Evolutionary conservation across 257 asterid genomes (phyloP).

Genomic region (Gynochthodes officinalis): DNA sequence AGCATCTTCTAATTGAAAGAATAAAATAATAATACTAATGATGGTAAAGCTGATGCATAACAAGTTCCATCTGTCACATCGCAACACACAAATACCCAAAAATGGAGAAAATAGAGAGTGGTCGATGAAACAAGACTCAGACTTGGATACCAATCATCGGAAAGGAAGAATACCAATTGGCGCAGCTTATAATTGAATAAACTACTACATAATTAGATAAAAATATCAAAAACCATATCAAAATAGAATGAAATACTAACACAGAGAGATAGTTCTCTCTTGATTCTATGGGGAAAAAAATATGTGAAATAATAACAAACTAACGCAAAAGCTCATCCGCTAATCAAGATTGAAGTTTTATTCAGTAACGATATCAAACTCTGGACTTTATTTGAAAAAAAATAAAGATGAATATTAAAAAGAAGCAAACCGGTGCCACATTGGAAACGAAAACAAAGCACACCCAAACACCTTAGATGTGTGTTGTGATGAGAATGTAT

Average conservation of each 20-base stretch:
- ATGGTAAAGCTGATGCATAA: neutral
- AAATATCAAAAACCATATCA: neutral
- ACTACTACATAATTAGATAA: neutral
- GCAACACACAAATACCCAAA: neutral
- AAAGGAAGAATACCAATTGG: neutral
- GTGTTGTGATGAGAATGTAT: too few species aligned
- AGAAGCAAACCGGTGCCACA: too few species aligned
- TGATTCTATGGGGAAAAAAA: neutral
- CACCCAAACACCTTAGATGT: neutral
- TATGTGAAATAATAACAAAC: neutral
- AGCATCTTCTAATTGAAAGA: slow-evolving; percentile 1
- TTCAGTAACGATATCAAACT: neutral
- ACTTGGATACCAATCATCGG: neutral
- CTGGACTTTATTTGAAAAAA: neutral
- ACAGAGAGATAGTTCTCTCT: too few species aligned
- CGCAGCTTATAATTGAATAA: neutral
- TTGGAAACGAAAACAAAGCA: neutral
- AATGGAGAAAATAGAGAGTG: neutral
- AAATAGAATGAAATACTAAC: neutral
- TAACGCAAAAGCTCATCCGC: too few species aligned
- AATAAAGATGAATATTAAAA: neutral
- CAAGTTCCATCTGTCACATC: neutral
- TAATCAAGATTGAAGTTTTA: neutral
- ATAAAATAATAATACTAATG: neutral
- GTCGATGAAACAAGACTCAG: too few species aligned